A percentile compares a stretch with the other conserved stretches of the same genome.
Evolutionary conservation across 208 protist genomes (phyloP).

Genomic region (Crithidia mellificae): DNA sequence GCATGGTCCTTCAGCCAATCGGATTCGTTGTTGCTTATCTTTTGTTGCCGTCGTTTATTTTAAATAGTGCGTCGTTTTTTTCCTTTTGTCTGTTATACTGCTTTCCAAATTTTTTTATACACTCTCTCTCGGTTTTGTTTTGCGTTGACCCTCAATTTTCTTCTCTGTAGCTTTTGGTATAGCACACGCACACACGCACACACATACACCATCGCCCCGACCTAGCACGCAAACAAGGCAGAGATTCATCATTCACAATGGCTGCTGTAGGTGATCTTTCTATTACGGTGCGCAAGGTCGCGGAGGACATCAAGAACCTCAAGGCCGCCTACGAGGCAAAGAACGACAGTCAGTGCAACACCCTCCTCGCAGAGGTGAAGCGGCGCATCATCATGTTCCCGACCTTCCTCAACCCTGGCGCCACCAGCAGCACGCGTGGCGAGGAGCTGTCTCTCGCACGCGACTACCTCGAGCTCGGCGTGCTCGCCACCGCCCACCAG

Average conservation of each 20-base stretch:
- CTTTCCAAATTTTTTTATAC: too few species aligned
- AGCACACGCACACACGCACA: too few species aligned
- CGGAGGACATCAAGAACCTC: constrained; percentile 71
- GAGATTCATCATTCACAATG: constrained; percentile 7
- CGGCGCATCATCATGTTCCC: constrained; percentile 82
- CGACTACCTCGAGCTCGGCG: constrained; percentile 84
- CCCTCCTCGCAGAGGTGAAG: constrained; percentile 68
- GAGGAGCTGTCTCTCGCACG: constrained; percentile 84
- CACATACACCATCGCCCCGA: too few species aligned
- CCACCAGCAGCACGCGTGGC: constrained; percentile 59
- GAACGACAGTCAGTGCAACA: constrained; percentile 52
- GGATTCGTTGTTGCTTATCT: too few species aligned
- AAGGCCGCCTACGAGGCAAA: constrained; percentile 74
- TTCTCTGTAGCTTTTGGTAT: too few species aligned
- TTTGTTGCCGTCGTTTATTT: too few species aligned
- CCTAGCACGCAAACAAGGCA: neutral
- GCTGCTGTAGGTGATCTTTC: constrained; percentile 46
- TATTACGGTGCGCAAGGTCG: constrained; percentile 67
- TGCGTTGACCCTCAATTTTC: too few species aligned
- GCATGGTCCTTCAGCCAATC: too few species aligned
- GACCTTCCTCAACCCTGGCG: constrained; percentile 81
- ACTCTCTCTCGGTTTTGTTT: too few species aligned
- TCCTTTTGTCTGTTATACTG: too few species aligned
- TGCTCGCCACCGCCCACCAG: constrained; percentile 71
- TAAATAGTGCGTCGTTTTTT: too few species aligned